Evolutionary conservation across 2,329 filamentous ascomycete genomes (phyloP), one percentile per base, ranked within the genome.

Genomic region (Corinectria fuckeliana): DNA sequence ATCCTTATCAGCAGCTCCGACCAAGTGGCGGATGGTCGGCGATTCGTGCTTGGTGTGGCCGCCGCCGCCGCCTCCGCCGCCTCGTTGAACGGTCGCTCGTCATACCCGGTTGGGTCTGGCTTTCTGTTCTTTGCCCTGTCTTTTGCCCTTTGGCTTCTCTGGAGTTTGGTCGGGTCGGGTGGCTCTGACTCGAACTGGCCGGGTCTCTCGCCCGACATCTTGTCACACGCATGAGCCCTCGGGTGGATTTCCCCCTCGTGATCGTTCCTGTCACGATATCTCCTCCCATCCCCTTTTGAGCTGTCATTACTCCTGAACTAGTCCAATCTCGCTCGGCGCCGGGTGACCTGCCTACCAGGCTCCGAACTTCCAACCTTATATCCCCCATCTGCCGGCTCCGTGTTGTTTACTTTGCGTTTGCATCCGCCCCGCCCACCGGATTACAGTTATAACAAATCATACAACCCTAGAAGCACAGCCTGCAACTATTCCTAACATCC

Each of bases 401-500:
- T 28, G 25, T 36, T 53, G 18, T 20, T 52, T 30, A n/a, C 28
- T 54, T 44, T 34, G 41, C n/a, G 41, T 30, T 41, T 58, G 44
- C 49, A 45, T 50, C 28, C 42, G 36, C 50, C 48, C 34, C 42
- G n/a, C 26, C 57, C 62, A 50, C 45, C 38, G 39, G 47, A 58
- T 49, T 45, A 61, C 23, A 11, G 49, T 50, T 45, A n/a, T 34
- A 47, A 41, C 50, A n/a, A 8, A 9, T 13, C 42, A 36, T 28
- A 42, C 36, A 23, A 34, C 56, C 51, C 67, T 70, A 59, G 60
- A 66, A 70, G 61, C 51, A 64, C 62, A 63, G 62, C 50, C 47
- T 60, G 39, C 53, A 39, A 45, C 41, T 44, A 51, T 57, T 26
- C 48, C 32, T 44, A 47, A 41, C 18, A 39, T 18, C 39, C n/a